A percentile compares a stretch with the other conserved stretches of the same genome.
Evolutionary conservation across 495 filamentous ascomycete genomes (phyloP).

Genomic region (Penicillium pancosmium): DNA sequence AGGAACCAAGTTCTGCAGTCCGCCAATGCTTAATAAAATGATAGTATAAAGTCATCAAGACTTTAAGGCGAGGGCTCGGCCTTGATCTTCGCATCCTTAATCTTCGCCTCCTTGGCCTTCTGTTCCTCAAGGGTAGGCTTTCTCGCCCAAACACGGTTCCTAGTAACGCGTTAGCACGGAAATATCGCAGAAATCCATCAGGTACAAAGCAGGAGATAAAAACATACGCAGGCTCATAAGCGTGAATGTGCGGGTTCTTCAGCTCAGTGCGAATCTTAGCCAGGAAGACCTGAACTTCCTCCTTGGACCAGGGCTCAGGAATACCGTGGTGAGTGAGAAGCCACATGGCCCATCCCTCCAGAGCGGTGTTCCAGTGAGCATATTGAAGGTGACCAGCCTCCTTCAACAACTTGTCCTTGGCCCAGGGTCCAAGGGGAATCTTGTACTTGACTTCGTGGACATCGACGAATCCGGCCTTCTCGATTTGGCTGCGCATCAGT

Average conservation of each 20-base stretch:
- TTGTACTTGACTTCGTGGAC: slow-evolving; percentile 1
- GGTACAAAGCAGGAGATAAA: not conserved
- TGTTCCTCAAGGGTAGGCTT: slow-evolving; percentile 1
- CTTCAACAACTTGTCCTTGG: slow-evolving; percentile 1
- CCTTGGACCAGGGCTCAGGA: not conserved
- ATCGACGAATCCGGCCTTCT: not conserved
- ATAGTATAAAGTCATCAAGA: not conserved
- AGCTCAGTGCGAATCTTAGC: slow-evolving; percentile 1
- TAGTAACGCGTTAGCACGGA: not conserved
- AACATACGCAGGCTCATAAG: slow-evolving; percentile 3
- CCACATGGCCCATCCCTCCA: slow-evolving; percentile 1
- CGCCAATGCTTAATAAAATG: not conserved
- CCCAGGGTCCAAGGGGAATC: not conserved
- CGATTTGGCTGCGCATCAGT: not conserved
- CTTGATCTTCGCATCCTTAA: not conserved
- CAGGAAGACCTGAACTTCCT: slow-evolving; percentile 1
- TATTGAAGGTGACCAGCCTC: not conserved
- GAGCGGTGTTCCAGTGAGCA: not conserved
- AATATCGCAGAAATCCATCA: not conserved
- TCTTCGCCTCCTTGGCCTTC: not conserved
- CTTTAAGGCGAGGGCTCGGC: not conserved
- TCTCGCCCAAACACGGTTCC: slow-evolving; percentile 1
- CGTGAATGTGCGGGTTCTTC: slow-evolving; percentile 5
- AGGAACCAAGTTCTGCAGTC: not conserved
- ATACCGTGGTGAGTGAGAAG: not conserved